Conservation (phyloP, 108 stramenopile genomes). For the Discostella stelligeroides region DNA sequence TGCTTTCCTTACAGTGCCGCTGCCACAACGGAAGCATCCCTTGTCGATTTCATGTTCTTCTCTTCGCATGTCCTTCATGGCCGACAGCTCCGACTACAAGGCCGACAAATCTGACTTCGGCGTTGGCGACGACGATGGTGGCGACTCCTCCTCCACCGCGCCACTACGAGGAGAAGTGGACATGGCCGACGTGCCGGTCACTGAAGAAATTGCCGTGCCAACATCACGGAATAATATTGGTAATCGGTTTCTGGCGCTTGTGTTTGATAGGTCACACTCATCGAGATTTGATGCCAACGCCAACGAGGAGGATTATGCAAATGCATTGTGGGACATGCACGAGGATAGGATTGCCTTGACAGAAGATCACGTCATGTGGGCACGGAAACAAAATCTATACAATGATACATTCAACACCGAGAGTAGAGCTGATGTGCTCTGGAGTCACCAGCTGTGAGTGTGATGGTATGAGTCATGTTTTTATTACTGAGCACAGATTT, state of each 20-base stretch:
- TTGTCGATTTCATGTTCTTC: background rate
- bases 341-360: slow-evolving; percentile 64
- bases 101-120: slow-evolving; percentile 47
- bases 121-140: slow-evolving; percentile 36
- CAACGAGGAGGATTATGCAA: slow-evolving; percentile 50
- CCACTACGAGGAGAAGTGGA: slow-evolving; percentile 45
- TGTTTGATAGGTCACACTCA: slow-evolving; percentile 61
- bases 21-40: background rate
- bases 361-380: slow-evolving; percentile 89
- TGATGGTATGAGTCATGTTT: background rate
- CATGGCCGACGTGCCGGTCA: slow-evolving; percentile 56
- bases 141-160: slow-evolving; percentile 3
- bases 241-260: slow-evolving; percentile 74
- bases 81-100: slow-evolving; percentile 69
- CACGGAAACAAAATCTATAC: slow-evolving; percentile 84
- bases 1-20: slow-evolving; percentile 8
- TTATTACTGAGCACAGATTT: too few relatives aligned
- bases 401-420: slow-evolving; percentile 85
- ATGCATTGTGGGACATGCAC: slow-evolving; percentile 65
- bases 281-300: slow-evolving; percentile 13
- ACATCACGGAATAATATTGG: slow-evolving; percentile 80
- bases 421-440: slow-evolving; percentile 83
- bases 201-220: slow-evolving; percentile 72
- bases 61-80: slow-evolving; percentile 35
- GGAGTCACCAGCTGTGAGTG: slow-evolving; percentile 86